Base-by-base conservation (phyloP, 306 rosid species). In the Canavalia ensiformis region DNA sequence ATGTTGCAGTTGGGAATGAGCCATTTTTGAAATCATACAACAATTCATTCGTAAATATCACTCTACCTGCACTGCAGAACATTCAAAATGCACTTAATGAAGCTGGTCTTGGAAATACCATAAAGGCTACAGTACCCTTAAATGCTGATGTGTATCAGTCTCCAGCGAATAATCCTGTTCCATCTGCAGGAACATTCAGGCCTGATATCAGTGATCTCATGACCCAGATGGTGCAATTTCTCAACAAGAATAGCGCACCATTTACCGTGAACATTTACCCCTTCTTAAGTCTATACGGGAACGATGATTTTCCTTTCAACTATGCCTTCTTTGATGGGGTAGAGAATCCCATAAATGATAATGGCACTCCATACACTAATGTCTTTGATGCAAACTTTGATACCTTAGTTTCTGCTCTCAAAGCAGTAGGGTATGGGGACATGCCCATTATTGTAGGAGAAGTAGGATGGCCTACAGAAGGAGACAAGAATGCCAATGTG, bases 391-490 rank as follows among this genome's bases (percentile, higher is more conserved):
- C 99, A 4, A 95, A 95, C 75, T 95, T 93, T 8, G 99, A 95
- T 62, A 95, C 99, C 39, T 81, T 95, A 72, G 99, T 93, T 64
- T 84, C 98, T 4, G 89, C 99, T 66, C 84, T 95, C 74, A 93
- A 87, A 81, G 91, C 90, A 0, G 91, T 10, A 1, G 99, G 97
- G 46, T 88, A 29, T 8, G 94, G 92, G 0, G 81, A 95, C 83
- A 65, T 90, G 86, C 62, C 97, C 34, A 85, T 95, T 69, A 42
- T 95, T 79, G 99, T 95, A 1, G 99, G 99, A 56, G 99, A 95
- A 85, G 99, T 95, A 72, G 99, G 99, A 50, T 95, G 99, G 99
- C 99, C 99, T 0, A 95, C 99, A 1, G 97, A 93, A 5, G 99
- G 99, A 0, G 98, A 95, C 88, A 95, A 93, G 92, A 93, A 92